A percentile compares a stretch with the other conserved stretches of the same genome.
These are phyloP conservation scores for Sphagnum fallax DNA, from an alignment of 228 moss, liverwort and hornwort genomes.

Conservation along the genomic window DNA sequence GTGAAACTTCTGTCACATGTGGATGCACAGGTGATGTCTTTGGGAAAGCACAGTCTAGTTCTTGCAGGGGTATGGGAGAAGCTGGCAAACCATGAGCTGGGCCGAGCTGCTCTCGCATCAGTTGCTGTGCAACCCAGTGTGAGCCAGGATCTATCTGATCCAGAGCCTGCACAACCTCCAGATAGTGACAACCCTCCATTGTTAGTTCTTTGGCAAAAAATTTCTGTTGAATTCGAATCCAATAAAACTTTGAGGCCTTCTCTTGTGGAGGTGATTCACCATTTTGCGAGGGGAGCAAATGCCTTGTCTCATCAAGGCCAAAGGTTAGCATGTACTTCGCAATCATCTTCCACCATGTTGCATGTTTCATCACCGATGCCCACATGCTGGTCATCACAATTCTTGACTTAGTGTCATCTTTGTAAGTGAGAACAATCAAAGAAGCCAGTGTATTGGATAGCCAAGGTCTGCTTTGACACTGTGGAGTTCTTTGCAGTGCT, in stretches of 20 bases:
- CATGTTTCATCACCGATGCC: too few relatives aligned
- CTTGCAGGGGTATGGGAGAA: slow-evolving; percentile 67
- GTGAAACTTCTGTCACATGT: too few relatives aligned
- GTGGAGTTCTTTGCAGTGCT: slow-evolving; percentile 40
- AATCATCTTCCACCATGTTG: neutral
- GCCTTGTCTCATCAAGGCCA: slow-evolving; percentile 29
- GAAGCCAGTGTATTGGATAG: too few relatives aligned
- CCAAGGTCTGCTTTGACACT: too few relatives aligned
- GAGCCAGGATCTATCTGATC: slow-evolving; percentile 22
- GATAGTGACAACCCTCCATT: slow-evolving; percentile 40
- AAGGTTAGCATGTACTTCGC: slow-evolving; percentile 23
- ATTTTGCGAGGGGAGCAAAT: slow-evolving; percentile 31
- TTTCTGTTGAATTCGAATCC: slow-evolving; percentile 26
- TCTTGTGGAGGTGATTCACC: slow-evolving; percentile 30
- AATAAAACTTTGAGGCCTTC: slow-evolving; percentile 14
- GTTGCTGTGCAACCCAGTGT: slow-evolving; percentile 23
- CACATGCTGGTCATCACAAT: too few relatives aligned
- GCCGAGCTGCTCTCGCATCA: slow-evolving; percentile 75
- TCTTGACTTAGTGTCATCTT: too few relatives aligned
- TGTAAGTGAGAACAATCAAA: too few relatives aligned
- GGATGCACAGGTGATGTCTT: slow-evolving; percentile 45
- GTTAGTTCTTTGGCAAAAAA: slow-evolving; percentile 42
- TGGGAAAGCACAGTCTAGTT: slow-evolving; percentile 52
- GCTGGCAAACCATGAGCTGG: slow-evolving; percentile 68
- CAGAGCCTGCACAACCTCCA: slow-evolving; percentile 10